Base-by-base conservation (phyloP, 495 filamentous ascomycete genomes). In the Penicillium arizonense region DNA sequence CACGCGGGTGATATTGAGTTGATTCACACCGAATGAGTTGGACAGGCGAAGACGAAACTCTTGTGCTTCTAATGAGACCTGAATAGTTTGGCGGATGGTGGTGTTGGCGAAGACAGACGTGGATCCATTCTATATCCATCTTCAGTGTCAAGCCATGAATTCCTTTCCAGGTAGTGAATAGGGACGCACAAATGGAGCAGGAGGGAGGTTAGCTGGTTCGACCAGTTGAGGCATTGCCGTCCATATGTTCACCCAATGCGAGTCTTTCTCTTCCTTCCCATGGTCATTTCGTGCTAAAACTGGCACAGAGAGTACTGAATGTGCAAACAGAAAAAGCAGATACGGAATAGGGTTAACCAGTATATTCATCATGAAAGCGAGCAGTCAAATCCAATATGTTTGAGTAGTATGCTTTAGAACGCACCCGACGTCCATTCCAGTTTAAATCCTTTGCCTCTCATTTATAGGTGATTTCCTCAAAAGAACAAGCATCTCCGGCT, bases 201-300 rank as follows among this genome's bases (percentile, higher is more conserved):
- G 77, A 10, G 84, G 84, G 44, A 88, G 73, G 58, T 87, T 87
- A 48, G 64, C 74, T 24, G 73, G 76, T 56, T 89, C 85, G 5
- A 82, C 81, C 13, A 85, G 62, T 66, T 88, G 84, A 3, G 84
- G 83, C 84, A 87, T 87, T 7, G 82, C 71, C 0, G 81, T 78
- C 85, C 84, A 88, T 2, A 82, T 82, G 51, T 77, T 75, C 7
- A 86, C 81, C 86, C 86, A 89, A 52, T 84, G 82, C 0, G n/a
- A 44, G 8, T 43, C 8, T 18, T 18, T 21, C 5, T 11, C 7
- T 12, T 26, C 11, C 2, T 28, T 11, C 2, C 11, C 35, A 21
- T 43, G 38, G 36, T 28, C 37, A 36, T 18, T 18, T 33, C 18
- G 52, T 3, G n/a, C 10, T 3, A 30, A 18, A 0, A 40, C 5